Evolutionary conservation across 306 rosid species (phyloP), one percentile per base, ranked within the genome.

Genomic region (Luffa acutangula): DNA sequence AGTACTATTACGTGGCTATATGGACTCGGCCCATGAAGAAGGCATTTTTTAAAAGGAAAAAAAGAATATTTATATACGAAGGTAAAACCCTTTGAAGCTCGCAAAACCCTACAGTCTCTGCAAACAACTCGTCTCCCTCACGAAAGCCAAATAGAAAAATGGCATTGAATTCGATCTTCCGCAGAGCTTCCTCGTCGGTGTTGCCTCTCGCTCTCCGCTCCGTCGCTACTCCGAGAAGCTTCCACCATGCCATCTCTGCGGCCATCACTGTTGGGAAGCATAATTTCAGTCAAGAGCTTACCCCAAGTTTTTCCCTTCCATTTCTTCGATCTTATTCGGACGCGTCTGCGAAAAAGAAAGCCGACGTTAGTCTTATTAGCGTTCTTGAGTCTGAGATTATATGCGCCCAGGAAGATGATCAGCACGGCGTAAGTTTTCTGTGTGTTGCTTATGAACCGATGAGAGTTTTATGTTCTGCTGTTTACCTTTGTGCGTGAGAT

Each of bases 141-240:
- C 56, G 36, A 54, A 54, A 72, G 20, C 69, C 60, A 13, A 20
- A 33, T 7, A 17, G n/a, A 80, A 86, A 92, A 85, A 92, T 89
- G 95, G 89, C 92, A 37, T 66, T 89, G 49, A 80, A 65, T 88
- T 83, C 91, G 34, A n/a, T 82, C 25, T 89, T 94, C 3, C 97
- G 97, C 80, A 88, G 91, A 31, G 90, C 87, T 9, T 75, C 93
- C 73, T 66, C 85, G n/a, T 78, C 90, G 53, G 81, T 75, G 3
- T 33, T 92, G 6, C 86, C 97, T 43, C 78, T 85, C 3, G 83
- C 85, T 3, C 39, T 83, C 78, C 89, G 95, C 21, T 39, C 84
- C 11, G 18, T 21, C 2, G 82, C 83, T 2, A 78, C 92, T 54
- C 76, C 86, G 21, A 92, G 90, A 83, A 70, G 87, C 82, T 81